A percentile compares a stretch with the other conserved stretches of the same genome.
phyloP scores from a whole-genome alignment of 805 yeast species.

The Ogataea minuta region DNA sequence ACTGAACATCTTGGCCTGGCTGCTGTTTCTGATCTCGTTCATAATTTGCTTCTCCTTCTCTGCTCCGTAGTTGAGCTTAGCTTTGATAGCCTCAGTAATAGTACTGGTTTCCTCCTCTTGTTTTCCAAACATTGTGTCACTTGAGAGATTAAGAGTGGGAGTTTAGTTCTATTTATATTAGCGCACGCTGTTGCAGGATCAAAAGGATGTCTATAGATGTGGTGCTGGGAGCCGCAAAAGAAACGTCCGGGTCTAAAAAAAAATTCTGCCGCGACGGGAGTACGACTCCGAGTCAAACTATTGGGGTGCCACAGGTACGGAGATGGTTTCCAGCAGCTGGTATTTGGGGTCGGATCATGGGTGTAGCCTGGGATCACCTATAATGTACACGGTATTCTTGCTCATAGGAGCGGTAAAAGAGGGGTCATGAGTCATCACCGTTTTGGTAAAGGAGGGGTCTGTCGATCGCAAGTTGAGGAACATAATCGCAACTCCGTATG shows the following conservation, averaged over 20 bases:
- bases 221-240: conserved; percentile 1
- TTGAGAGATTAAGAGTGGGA: neutral
- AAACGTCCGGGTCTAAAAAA: conserved; percentile 1
- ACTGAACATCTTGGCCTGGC: conserved; percentile 26
- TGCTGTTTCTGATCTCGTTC: conserved; percentile 36
- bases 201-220: neutral
- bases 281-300: neutral
- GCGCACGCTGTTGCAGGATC: conserved; percentile 1
- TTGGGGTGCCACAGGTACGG: neutral
- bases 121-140: conserved; percentile 28
- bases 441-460: conserved; percentile 8
- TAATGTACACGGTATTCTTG: too few species aligned
- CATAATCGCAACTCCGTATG: conserved; percentile 10
- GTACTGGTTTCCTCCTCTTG: conserved; percentile 31
- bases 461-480: neutral
- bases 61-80: conserved; percentile 37
- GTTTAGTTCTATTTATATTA: neutral
- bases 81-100: conserved; percentile 31
- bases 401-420: neutral
- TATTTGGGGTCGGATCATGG: neutral
- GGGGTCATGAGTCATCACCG: conserved; percentile 5
- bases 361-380: neutral
- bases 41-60: conserved; percentile 40
- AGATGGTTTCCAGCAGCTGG: neutral
- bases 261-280: conserved; percentile 1